Conservation (phyloP, 345 rosid species). For the Lepidium didymum region DNA sequence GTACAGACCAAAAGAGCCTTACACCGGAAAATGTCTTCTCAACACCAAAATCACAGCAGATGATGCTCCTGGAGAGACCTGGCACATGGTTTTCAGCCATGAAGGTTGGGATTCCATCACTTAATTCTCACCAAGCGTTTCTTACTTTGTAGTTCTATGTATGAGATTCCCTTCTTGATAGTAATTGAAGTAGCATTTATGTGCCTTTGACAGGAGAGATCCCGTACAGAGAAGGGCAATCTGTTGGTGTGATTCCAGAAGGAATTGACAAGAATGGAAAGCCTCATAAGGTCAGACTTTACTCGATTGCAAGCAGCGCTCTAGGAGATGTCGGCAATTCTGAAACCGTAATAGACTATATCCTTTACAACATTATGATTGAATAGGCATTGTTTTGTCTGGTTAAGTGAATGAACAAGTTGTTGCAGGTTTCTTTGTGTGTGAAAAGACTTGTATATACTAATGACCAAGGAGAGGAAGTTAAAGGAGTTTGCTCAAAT, state of each 20-base stretch:
- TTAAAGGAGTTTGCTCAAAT: constrained; percentile 97
- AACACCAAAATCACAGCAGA: constrained; percentile 96
- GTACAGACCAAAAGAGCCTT: constrained; percentile 83
- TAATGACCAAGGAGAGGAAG: constrained; percentile 80
- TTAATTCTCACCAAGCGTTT: not conserved
- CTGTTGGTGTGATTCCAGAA: constrained; percentile 73
- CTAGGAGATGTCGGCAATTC: constrained; percentile 89
- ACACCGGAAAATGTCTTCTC: constrained; percentile 70
- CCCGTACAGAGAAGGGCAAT: constrained; percentile 94
- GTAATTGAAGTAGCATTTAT: not conserved
- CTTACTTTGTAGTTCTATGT: not conserved
- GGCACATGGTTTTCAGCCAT: constrained; percentile 95
- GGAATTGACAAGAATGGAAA: constrained; percentile 83
- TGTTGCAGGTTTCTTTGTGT: constrained; percentile 74
- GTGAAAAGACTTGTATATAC: constrained; percentile 90
- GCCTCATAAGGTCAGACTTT: constrained; percentile 88
- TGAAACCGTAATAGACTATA: constrained; percentile 49
- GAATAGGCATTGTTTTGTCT: not conserved
- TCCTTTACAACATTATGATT: not conserved
- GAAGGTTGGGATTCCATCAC: constrained; percentile 36
- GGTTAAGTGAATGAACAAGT: constrained; percentile 3
- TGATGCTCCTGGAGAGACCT: constrained; percentile 98
- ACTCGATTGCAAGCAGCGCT: constrained; percentile 95
- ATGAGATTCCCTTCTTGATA: not conserved
- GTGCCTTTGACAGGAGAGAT: constrained; percentile 46